These are phyloP conservation scores for Tolypocladium ophioglossoides DNA, from an alignment of 2,329 filamentous ascomycete genomes.

Conservation along the genomic window DNA sequence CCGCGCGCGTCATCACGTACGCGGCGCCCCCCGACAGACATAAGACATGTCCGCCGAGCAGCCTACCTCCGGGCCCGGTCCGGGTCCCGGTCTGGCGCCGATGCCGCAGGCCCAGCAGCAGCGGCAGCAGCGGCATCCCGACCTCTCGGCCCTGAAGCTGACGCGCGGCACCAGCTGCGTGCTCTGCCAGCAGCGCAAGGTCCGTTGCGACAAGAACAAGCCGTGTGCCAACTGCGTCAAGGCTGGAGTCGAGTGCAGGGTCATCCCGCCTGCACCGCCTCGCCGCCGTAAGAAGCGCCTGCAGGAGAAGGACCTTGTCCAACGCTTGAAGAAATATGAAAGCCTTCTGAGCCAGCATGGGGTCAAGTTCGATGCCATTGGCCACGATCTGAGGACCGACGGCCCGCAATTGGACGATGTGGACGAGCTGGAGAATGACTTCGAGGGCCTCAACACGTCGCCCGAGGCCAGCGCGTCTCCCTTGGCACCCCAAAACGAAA, in stretches of 20 bases:
- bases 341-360: slow-evolving; percentile 52
- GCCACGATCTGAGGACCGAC: slow-evolving; percentile 29
- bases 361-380: slow-evolving; percentile 58
- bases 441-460: slow-evolving; percentile 43
- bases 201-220: slow-evolving; percentile 63
- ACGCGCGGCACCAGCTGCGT: slow-evolving; percentile 56
- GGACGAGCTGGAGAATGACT: slow-evolving; percentile 45
- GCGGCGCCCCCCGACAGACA: neutral
- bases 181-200: slow-evolving; percentile 65
- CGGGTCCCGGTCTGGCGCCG: slow-evolving; percentile 7
- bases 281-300: slow-evolving; percentile 52
- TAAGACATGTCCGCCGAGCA: slow-evolving; percentile 4
- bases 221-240: slow-evolving; percentile 62
- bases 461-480: slow-evolving; percentile 31
- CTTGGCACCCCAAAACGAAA: slow-evolving; percentile 11
- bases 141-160: slow-evolving; percentile 39
- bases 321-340: slow-evolving; percentile 61
- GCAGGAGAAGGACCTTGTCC: slow-evolving; percentile 59
- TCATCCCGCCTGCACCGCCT: slow-evolving; percentile 45
- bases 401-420: slow-evolving; percentile 34
- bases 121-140: slow-evolving; percentile 14
- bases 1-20: neutral
- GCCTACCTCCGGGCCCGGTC: neutral
- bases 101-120: slow-evolving; percentile 8
- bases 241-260: slow-evolving; percentile 49